Evolutionary conservation across 202 grass and related monocot genomes (phyloP).

Genomic region (Hordeum pubiflorum): DNA sequence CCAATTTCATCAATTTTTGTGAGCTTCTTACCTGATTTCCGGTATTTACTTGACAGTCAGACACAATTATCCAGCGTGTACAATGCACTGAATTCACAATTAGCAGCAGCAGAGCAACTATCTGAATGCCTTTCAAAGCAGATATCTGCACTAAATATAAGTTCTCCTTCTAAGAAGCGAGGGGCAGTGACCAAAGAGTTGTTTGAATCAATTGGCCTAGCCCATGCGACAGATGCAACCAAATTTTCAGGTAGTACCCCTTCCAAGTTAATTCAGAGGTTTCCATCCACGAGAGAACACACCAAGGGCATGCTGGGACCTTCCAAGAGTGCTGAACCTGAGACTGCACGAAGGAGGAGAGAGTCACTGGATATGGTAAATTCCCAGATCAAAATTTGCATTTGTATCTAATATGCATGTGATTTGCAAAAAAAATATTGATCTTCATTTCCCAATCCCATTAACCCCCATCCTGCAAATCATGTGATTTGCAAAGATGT

Average conservation of each 20-base stretch:
- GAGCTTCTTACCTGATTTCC: constrained; percentile 24
- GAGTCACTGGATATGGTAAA: constrained; percentile 82
- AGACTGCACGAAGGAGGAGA: constrained; percentile 77
- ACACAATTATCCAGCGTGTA: constrained; percentile 77
- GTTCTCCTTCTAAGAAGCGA: constrained; percentile 44
- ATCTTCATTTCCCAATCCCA: neutral
- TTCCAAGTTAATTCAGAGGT: constrained; percentile 46
- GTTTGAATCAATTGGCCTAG: constrained; percentile 88
- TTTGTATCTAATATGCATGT: constrained; percentile 22
- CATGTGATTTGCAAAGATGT: neutral
- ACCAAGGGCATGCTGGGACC: constrained; percentile 38
- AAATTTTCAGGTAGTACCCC: constrained; percentile 38
- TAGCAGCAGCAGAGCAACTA: constrained; percentile 82
- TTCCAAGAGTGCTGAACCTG: constrained; percentile 50
- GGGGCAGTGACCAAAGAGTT: constrained; percentile 57
- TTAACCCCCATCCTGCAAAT: neutral
- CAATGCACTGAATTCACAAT: constrained; percentile 84
- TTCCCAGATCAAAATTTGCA: constrained; percentile 1
- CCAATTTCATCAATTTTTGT: neutral
- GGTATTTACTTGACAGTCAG: constrained; percentile 49
- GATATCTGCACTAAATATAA: constrained; percentile 71
- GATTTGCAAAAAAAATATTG: neutral
- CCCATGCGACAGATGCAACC: constrained; percentile 35
- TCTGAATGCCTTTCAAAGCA: constrained; percentile 84
- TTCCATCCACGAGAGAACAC: constrained; percentile 35